Conservation (phyloP, 257 asterid genomes). For the Nicotiana knightiana region DNA sequence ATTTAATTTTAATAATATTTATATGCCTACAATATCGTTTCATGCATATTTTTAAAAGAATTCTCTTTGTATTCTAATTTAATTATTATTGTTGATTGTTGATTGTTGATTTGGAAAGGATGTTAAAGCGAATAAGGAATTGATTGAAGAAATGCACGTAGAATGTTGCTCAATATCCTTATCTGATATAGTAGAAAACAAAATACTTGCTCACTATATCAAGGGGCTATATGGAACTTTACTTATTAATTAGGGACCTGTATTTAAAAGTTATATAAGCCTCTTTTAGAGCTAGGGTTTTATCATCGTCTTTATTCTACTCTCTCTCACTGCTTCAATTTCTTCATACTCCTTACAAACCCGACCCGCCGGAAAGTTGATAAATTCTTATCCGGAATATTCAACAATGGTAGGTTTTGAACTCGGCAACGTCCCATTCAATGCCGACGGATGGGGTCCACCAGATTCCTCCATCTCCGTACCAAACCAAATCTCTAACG, state of each 20-base stretch:
- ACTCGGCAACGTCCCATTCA: conserved; percentile 71
- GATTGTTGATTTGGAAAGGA: no score
- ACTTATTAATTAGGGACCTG: neutral
- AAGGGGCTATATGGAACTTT: neutral
- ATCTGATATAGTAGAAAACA: no score
- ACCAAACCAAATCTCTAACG: conserved; percentile 55
- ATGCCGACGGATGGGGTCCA: conserved; percentile 97
- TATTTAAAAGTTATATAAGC: neutral
- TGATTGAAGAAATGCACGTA: no score
- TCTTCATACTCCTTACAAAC: no score
- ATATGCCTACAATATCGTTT: no score
- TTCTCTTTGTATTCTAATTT: no score
- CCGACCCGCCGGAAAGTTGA: conserved; percentile 3
- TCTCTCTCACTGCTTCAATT: neutral
- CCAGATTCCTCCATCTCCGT: conserved; percentile 48
- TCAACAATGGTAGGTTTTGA: conserved; percentile 62
- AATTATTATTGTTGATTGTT: no score
- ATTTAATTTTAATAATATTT: no score
- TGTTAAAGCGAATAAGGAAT: no score
- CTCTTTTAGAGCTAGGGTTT: neutral
- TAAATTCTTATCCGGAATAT: neutral
- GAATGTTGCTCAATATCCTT: no score
- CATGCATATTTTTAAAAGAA: no score
- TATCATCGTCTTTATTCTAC: neutral
- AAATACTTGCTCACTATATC: no score